Conservation (phyloP, 2,329 filamentous ascomycete species). For the Ophiocordyceps camponoti-leonardi region DNA sequence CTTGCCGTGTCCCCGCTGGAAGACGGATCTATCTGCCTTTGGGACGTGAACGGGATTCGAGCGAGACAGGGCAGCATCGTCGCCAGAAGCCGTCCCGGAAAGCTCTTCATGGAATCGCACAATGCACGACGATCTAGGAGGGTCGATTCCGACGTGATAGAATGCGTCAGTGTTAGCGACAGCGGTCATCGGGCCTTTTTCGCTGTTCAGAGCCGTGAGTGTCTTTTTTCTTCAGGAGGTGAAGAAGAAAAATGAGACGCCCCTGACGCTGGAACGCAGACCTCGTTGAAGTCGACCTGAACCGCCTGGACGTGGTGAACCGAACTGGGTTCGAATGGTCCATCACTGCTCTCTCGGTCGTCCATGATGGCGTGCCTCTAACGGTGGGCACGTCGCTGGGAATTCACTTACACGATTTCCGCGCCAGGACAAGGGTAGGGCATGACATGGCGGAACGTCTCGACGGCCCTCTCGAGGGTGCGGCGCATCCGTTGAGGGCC, state of each 20-base stretch:
- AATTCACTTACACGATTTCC: constrained; percentile 67
- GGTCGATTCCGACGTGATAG: constrained; percentile 57
- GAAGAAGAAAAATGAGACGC: neutral
- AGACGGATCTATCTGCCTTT: constrained; percentile 74
- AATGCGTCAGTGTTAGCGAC: constrained; percentile 69
- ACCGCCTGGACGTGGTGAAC: constrained; percentile 51
- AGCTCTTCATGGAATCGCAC: constrained; percentile 43
- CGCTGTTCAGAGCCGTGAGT: constrained; percentile 54
- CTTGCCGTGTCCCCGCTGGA: constrained; percentile 63
- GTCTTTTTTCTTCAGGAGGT: neutral
- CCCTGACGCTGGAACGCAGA: constrained; percentile 12
- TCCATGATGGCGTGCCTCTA: constrained; percentile 48
- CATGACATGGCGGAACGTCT: constrained; percentile 20
- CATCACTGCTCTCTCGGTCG: constrained; percentile 66
- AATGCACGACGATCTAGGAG: constrained; percentile 37
- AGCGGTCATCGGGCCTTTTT: constrained; percentile 54
- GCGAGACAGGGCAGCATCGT: constrained; percentile 43
- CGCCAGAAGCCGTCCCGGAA: constrained; percentile 45
- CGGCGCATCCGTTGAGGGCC: constrained; percentile 14
- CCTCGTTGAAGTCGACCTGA: constrained; percentile 68
- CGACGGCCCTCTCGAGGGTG: constrained; percentile 8
- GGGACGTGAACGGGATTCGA: constrained; percentile 51
- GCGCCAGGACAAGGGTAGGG: constrained; percentile 21
- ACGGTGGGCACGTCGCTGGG: constrained; percentile 72
- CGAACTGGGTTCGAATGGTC: constrained; percentile 61